Percentiles rank a stretch among this genome's conserved stretches.
Evolutionary conservation across 1,139 yeast genomes (phyloP).

Genomic region (Debaryomyces fabryi): DNA sequence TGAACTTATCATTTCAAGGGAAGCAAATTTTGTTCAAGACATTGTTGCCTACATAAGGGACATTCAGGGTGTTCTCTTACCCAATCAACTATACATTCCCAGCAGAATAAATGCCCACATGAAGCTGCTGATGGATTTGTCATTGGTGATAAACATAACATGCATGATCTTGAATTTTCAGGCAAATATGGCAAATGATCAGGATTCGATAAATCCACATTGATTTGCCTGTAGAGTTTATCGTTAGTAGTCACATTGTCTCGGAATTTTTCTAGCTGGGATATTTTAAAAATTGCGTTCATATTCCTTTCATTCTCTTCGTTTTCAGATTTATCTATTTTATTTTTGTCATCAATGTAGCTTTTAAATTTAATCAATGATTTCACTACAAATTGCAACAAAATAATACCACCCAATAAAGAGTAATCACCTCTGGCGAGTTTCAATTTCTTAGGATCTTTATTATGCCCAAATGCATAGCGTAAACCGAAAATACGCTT

Average conservation of each 20-base stretch:
- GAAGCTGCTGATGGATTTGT: slow-evolving; percentile 80
- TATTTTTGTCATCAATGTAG: slow-evolving; percentile 23
- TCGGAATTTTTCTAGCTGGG: slow-evolving; percentile 23
- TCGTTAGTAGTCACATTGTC: slow-evolving; percentile 16
- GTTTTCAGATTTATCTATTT: slow-evolving; percentile 14
- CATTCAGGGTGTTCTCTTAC: slow-evolving; percentile 86
- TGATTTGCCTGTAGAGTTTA: slow-evolving; percentile 11
- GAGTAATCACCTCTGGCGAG: slow-evolving; percentile 66
- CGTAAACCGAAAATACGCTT: slow-evolving; percentile 80
- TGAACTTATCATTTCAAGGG: slow-evolving; percentile 51
- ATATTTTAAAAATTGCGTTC: slow-evolving; percentile 16
- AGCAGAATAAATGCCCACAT: slow-evolving; percentile 93
- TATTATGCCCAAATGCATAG: slow-evolving; percentile 71
- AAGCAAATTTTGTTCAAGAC: slow-evolving; percentile 73
- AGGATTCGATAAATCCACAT: slow-evolving; percentile 60
- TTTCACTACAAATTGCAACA: slow-evolving; percentile 60
- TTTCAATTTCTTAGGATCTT: slow-evolving; percentile 46
- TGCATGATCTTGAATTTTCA: slow-evolving; percentile 70
- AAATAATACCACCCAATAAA: slow-evolving; percentile 69
- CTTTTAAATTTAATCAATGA: slow-evolving; percentile 37
- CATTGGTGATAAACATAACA: slow-evolving; percentile 82
- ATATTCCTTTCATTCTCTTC: slow-evolving; percentile 16
- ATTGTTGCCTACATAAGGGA: slow-evolving; percentile 82
- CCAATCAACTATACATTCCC: slow-evolving; percentile 93
- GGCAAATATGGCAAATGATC: slow-evolving; percentile 68